Evolutionary conservation across 306 rosid genomes (phyloP).

Genomic region (Adenanthera pavonina): DNA sequence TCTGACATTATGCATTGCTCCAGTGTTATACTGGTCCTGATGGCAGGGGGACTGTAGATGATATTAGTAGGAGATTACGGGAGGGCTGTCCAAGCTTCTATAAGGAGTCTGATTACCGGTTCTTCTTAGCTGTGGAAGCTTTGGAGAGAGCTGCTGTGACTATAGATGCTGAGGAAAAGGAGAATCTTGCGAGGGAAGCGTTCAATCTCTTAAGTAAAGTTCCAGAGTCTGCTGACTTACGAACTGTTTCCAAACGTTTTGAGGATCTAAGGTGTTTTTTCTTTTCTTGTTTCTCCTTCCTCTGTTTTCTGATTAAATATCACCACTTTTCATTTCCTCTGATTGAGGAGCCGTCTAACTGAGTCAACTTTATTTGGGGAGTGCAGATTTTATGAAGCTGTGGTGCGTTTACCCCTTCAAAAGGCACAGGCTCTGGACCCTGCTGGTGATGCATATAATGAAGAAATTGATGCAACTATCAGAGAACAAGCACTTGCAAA

Average conservation of each 20-base stretch:
- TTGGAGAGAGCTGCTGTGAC: slow-evolving; percentile 92
- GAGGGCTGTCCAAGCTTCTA: slow-evolving; percentile 99
- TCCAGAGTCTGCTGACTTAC: slow-evolving; percentile 95
- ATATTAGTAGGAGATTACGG: slow-evolving; percentile 84
- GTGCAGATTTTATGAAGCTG: slow-evolving; percentile 98
- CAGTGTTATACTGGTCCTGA: slow-evolving; percentile 96
- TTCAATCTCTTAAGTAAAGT: slow-evolving; percentile 82
- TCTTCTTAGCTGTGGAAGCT: slow-evolving; percentile 95
- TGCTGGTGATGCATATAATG: slow-evolving; percentile 85
- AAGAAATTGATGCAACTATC: slow-evolving; percentile 79
- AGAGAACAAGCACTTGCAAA: slow-evolving; percentile 80
- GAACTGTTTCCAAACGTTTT: slow-evolving; percentile 91
- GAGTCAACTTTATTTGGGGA: slow-evolving; percentile 23
- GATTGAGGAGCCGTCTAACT: slow-evolving; percentile 37
- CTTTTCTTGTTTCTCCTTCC: slow-evolving; percentile 14
- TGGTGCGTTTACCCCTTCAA: slow-evolving; percentile 91
- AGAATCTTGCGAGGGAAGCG: slow-evolving; percentile 89
- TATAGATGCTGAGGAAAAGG: slow-evolving; percentile 73
- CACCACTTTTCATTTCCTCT: slow-evolving; percentile 9
- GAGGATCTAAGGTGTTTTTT: slow-evolving; percentile 86
- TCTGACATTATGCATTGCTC: slow-evolving; percentile 39
- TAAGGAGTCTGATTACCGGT: slow-evolving; percentile 96
- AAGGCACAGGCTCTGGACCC: slow-evolving; percentile 98
- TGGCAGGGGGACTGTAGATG: slow-evolving; percentile 99
- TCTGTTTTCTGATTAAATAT: slow-evolving; percentile 9